Percentiles rank a stretch among this genome's conserved stretches.
phyloP scores from a whole-genome alignment of 768 basidiomycete genomes.

The Leccinum barrowsii region DNA sequence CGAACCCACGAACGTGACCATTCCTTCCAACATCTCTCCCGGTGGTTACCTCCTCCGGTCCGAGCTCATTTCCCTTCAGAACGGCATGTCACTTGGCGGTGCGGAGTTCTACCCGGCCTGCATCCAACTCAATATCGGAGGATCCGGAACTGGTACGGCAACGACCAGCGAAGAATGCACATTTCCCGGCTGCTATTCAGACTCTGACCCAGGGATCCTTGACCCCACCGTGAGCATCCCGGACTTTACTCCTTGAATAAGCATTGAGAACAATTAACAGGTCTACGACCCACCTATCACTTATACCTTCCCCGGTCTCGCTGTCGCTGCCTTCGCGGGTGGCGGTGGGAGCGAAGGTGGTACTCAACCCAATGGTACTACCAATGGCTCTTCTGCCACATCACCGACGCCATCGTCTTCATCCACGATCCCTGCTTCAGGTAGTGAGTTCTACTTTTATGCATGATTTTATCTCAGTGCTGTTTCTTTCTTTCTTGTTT shows the following conservation, averaged over 20 bases:
- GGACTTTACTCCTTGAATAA: background rate
- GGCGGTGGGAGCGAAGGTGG: constrained; percentile 12
- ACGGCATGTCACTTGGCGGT: constrained; percentile 50
- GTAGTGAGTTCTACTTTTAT: constrained; percentile 14
- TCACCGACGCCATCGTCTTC: constrained; percentile 8
- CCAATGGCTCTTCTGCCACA: constrained; percentile 13
- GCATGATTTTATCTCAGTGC: background rate
- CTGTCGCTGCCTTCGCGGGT: constrained; percentile 41
- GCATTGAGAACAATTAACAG: constrained; percentile 7
- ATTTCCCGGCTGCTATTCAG: constrained; percentile 70
- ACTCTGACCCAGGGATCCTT: constrained; percentile 67
- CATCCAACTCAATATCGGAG: constrained; percentile 28
- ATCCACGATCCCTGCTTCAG: constrained; percentile 14
- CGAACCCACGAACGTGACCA: constrained; percentile 35
- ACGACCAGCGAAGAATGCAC: constrained; percentile 40
- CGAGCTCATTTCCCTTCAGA: constrained; percentile 76
- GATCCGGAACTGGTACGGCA: constrained; percentile 21
- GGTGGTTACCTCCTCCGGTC: constrained; percentile 76
- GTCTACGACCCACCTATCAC: constrained; percentile 30
- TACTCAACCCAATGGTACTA: constrained; percentile 22
- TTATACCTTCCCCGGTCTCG: constrained; percentile 56
- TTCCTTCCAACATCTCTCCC: constrained; percentile 52
- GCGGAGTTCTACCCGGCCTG: constrained; percentile 41
- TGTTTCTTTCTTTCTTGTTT: background rate
- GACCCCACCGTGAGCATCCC: constrained; percentile 38